phyloP scores from a whole-genome alignment of 23 red algal species.

The Cyanidiococcus yangmingshanensis region DNA sequence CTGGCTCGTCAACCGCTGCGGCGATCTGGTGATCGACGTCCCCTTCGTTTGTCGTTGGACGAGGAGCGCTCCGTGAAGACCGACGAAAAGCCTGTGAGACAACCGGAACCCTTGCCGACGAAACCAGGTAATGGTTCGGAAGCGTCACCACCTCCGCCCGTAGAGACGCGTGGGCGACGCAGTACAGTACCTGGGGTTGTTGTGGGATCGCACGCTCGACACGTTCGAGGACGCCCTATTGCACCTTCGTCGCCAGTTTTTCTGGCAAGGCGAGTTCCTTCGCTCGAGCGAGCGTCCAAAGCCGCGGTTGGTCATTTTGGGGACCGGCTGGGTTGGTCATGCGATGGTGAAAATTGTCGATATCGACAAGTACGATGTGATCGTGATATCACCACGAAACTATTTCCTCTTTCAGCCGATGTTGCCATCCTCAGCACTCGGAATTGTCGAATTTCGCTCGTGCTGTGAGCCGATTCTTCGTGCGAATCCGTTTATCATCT shows the following conservation, averaged over 20 bases:
- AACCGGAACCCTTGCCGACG: not conserved
- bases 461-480: constrained; percentile 68
- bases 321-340: constrained; percentile 81
- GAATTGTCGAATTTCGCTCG: constrained; percentile 82
- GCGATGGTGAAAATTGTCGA: constrained; percentile 79
- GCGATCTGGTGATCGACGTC: no score
- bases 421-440: constrained; percentile 57
- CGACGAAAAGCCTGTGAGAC: not conserved
- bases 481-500: constrained; percentile 62
- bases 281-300: not conserved
- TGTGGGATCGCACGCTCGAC: constrained; percentile 16
- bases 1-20: no score
- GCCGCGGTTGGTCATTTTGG: constrained; percentile 64
- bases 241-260: constrained; percentile 21
- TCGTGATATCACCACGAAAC: constrained; percentile 77
- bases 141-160: not conserved
- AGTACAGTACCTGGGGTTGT: constrained; percentile 12
- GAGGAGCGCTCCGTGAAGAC: not conserved
- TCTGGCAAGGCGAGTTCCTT: constrained; percentile 16
- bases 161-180: not conserved
- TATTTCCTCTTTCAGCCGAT: constrained; percentile 90
- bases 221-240: constrained; percentile 30
- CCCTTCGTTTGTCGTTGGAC: no score
- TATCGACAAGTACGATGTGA: constrained; percentile 36
- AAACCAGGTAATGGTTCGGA: not conserved